Conservation (phyloP, 2,329 filamentous ascomycete genomes). For the Cercospora sesami region DNA sequence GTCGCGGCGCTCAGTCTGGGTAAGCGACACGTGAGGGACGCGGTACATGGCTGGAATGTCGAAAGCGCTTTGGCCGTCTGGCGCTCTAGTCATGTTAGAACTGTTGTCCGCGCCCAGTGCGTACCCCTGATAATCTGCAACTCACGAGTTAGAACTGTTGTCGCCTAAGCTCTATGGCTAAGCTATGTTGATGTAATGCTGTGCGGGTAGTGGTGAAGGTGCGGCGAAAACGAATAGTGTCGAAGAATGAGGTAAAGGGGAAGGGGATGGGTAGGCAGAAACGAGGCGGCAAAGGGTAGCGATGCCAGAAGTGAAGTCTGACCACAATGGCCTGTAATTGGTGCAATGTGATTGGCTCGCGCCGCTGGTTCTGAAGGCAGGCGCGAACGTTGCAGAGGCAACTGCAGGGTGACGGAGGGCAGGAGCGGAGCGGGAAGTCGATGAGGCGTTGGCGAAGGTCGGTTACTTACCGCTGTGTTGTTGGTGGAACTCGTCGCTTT, state of each 20-base stretch:
- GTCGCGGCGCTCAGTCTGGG: slow-evolving; percentile 30
- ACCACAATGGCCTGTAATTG: background rate
- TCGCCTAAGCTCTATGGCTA: slow-evolving; percentile 10
- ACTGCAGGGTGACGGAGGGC: slow-evolving; percentile 9
- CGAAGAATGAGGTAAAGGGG: background rate
- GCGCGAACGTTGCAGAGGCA: slow-evolving; percentile 11
- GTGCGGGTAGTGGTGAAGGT: background rate
- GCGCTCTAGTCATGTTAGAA: slow-evolving; percentile 18
- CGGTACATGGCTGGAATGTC: slow-evolving; percentile 35
- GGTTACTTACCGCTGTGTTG: slow-evolving; percentile 21
- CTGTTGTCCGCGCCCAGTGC: slow-evolving; percentile 18
- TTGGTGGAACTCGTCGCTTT: slow-evolving; percentile 23
- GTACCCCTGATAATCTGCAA: slow-evolving; percentile 26
- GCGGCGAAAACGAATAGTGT: slow-evolving; percentile 3
- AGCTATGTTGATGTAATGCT: background rate
- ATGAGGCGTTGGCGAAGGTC: background rate
- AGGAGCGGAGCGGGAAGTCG: background rate
- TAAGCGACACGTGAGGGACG: slow-evolving; percentile 33
- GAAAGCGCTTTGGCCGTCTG: slow-evolving; percentile 22
- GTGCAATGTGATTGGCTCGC: slow-evolving; percentile 1
- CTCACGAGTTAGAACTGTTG: slow-evolving; percentile 18
- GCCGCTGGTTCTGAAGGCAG: background rate
- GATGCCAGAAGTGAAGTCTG: background rate
- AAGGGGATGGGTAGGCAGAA: background rate
- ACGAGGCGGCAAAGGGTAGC: background rate